Evolutionary conservation across 2,329 filamentous ascomycete species (phyloP), one percentile per base, ranked within the genome.

Genomic region (Bimuria novae-zelandiae): DNA sequence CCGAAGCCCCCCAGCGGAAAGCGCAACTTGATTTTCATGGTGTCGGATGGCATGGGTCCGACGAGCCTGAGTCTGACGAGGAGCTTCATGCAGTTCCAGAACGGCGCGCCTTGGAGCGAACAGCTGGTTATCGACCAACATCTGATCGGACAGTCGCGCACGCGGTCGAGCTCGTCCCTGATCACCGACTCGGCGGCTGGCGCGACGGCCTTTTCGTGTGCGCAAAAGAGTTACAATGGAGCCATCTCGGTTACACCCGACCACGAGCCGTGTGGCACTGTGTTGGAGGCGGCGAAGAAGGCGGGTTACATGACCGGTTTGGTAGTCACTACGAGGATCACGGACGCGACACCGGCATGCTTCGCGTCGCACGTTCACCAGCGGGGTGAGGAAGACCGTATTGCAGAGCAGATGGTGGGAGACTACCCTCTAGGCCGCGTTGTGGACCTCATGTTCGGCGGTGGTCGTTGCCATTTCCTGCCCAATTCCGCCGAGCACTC

Each of bases 171-270:
- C 61, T 91, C 84, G 67, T 93, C 88, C 52, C 79, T 97, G 55
- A 89, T 99, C 47, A 99, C 94, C 1, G 94, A 99, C 75, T 96
- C 90, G 54, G 94, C 94, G 4, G 94, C 94, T n/a, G 94, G 94
- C 32, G 94, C 94, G 3, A 99, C 94, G 0, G 94, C 94, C 1
- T 99, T 99, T 73, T 92, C 90, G 2, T 99, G 94, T 68, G 93
- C 86, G 17, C 77, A 82, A 69, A 99, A 99, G 84, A 96, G 88
- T 73, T 99, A 99, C 79, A 99, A 99, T 69, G 92, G 92, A 42
- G 94, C 94, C 62, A 97, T 99, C 63, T 89, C 91, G 8, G 89
- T 96, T 49, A 80, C 95, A 14, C 92, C 92, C 0, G 88, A 95
- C 73, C 85, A 89, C 62, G 85, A 85, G 25, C 91, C 94, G 4